These are phyloP conservation scores for Erythrophleum fordii DNA, from an alignment of 306 rosid species.

Conservation along the genomic window DNA sequence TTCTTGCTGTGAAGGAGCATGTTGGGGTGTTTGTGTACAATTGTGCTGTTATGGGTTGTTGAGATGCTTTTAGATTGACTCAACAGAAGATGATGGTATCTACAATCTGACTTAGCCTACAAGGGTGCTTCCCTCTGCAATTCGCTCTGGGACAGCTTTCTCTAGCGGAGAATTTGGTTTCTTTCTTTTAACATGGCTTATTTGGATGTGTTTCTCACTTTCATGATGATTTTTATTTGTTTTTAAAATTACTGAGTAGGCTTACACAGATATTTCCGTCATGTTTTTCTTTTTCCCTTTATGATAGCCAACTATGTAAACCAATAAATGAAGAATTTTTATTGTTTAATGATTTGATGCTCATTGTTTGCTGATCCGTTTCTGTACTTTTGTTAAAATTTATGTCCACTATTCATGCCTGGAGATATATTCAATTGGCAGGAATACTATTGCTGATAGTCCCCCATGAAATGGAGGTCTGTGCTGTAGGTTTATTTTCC, in stretches of 20 bases:
- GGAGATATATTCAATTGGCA: neutral
- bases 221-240: conserved; percentile 44
- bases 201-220: conserved; percentile 49
- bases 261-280: conserved; percentile 42
- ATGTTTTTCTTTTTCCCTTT: conserved; percentile 32
- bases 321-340: conserved; percentile 53
- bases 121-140: conserved; percentile 51
- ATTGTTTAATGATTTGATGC: conserved; percentile 38
- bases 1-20: conserved; percentile 71
- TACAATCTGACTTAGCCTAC: conserved; percentile 53
- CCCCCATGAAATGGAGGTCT: neutral
- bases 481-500: neutral
- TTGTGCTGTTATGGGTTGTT: conserved; percentile 88
- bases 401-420: conserved; percentile 16
- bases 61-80: conserved; percentile 62
- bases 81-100: conserved; percentile 49
- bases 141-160: conserved; percentile 48
- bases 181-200: conserved; percentile 49
- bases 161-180: conserved; percentile 52
- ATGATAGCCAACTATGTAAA: conserved; percentile 41
- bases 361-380: conserved; percentile 22
- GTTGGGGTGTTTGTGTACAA: conserved; percentile 83
- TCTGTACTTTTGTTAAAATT: conserved; percentile 12
- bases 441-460: neutral
- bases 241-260: conserved; percentile 49